Evolutionary conservation across 164 flowering plant species (phyloP).

Genomic region (Vitis amurensis): DNA sequence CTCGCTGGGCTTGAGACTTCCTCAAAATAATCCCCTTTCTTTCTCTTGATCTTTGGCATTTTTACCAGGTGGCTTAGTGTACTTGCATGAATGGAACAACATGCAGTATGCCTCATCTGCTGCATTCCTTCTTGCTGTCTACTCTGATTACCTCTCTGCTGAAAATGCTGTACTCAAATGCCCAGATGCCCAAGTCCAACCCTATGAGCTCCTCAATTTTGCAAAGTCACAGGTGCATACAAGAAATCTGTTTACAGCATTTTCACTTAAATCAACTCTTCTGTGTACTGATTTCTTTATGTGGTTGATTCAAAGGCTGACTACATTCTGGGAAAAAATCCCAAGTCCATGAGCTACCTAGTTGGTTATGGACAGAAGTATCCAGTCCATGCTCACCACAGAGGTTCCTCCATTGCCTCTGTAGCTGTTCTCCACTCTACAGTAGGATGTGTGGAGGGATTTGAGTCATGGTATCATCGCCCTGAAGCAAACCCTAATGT

Average conservation of each 20-base stretch:
- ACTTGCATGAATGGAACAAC: constrained; percentile 74
- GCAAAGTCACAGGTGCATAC: constrained; percentile 71
- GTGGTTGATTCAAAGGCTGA: constrained; percentile 51
- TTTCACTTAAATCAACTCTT: too few relatives aligned
- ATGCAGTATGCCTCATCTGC: constrained; percentile 79
- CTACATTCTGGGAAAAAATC: constrained; percentile 88
- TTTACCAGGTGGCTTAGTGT: constrained; percentile 65
- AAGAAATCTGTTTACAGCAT: not conserved
- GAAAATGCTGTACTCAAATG: constrained; percentile 51
- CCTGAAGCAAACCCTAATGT: constrained; percentile 65
- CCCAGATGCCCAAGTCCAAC: constrained; percentile 53
- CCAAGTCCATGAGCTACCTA: constrained; percentile 74
- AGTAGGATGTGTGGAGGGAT: constrained; percentile 72
- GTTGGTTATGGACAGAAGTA: constrained; percentile 71
- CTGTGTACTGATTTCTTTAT: not conserved
- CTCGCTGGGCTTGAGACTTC: not conserved
- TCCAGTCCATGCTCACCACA: constrained; percentile 74
- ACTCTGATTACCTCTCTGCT: constrained; percentile 67
- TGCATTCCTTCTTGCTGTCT: constrained; percentile 75
- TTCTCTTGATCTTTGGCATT: not conserved
- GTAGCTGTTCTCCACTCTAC: constrained; percentile 17
- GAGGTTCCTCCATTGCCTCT: constrained; percentile 79
- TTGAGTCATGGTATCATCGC: constrained; percentile 67
- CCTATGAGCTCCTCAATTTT: constrained; percentile 60
- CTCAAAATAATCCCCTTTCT: not conserved